Evolutionary conservation across 805 yeast species (phyloP).

Genomic region (Tetrapisispora fleetii): DNA sequence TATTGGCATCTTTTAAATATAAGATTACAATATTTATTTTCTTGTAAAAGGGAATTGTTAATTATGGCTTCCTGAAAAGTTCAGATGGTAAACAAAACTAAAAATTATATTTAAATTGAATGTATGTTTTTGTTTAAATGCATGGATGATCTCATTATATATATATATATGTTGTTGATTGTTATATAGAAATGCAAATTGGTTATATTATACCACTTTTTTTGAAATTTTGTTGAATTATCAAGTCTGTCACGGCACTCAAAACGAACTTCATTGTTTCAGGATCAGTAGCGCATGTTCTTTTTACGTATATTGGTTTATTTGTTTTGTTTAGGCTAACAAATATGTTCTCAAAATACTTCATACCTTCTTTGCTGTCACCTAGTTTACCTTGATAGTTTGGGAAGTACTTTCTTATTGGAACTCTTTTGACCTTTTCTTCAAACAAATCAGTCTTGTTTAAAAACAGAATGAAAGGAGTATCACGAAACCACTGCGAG

Average conservation of each 20-base stretch:
- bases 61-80: too few species aligned
- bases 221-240: slow-evolving; percentile 72
- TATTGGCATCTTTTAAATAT: too few species aligned
- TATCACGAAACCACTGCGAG: slow-evolving; percentile 72
- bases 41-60: too few species aligned
- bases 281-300: slow-evolving; percentile 94
- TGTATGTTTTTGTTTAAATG: neutral
- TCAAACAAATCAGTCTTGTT: slow-evolving; percentile 82
- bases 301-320: slow-evolving; percentile 76
- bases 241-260: slow-evolving; percentile 85
- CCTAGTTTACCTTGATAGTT: slow-evolving; percentile 59
- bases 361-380: slow-evolving; percentile 56
- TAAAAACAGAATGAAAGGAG: slow-evolving; percentile 81
- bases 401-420: slow-evolving; percentile 67
- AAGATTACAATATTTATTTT: too few species aligned
- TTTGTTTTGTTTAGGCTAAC: slow-evolving; percentile 50
- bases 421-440: slow-evolving; percentile 54
- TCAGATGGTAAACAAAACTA: too few species aligned
- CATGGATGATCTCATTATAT: neutral
- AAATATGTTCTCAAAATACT: slow-evolving; percentile 62
- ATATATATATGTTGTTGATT: too few species aligned
- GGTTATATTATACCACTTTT: slow-evolving; percentile 59
- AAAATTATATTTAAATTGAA: too few species aligned
- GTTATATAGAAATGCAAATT: too few species aligned
- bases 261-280: slow-evolving; percentile 81